Evolutionary conservation across 768 basidiomycete genomes (phyloP), one percentile per base, ranked within the genome.

Genomic region (Paxillus involutus): DNA sequence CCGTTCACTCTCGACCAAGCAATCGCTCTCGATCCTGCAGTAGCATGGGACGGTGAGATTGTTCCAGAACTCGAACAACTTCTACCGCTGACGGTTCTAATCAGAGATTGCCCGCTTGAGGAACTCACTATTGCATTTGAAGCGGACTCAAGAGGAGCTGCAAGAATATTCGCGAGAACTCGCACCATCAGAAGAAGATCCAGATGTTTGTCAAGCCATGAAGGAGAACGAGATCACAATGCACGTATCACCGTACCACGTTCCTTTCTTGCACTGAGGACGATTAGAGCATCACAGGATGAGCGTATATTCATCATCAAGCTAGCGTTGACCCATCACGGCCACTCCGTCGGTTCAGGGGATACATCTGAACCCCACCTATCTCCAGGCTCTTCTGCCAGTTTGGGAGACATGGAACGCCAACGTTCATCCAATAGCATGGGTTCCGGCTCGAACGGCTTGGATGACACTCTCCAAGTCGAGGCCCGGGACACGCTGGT

Each of bases 201-300:
- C 73, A 6, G 89, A 89, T 47, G 65, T 91, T 9, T 63, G 62
- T 32, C 75, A 79, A 44, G 89, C 85, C 10, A 68, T 85, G 8
- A 75, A 82, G 52, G 91, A 94, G 70, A 94, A 94, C 63, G 75
- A 84, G 59, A 69, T 59, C 3, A 86, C 88, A 40, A 89, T 94
- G 91, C 65, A 70, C 44, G 67, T 68, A 58, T 52, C 43, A 41
- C n/a, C 86, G 62, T 52, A 79, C 70, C 14, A 32, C n/a, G 36
- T 26, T 14, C 17, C 43, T 43, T 53, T 54, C 47, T 32, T 42
- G 48, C 26, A 37, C 62, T 61, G 49, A 68, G 44, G 12, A 29
- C 52, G 30, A 58, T 26, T 61, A 92, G 91, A 57, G 86, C 80
- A 7, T 89, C 90, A 8, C 91, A 92, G 70, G 80, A 87, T 62